These are phyloP conservation scores for Endoconidiophora polonica DNA, from an alignment of 2,329 filamentous ascomycete genomes.

Conservation along the genomic window DNA sequence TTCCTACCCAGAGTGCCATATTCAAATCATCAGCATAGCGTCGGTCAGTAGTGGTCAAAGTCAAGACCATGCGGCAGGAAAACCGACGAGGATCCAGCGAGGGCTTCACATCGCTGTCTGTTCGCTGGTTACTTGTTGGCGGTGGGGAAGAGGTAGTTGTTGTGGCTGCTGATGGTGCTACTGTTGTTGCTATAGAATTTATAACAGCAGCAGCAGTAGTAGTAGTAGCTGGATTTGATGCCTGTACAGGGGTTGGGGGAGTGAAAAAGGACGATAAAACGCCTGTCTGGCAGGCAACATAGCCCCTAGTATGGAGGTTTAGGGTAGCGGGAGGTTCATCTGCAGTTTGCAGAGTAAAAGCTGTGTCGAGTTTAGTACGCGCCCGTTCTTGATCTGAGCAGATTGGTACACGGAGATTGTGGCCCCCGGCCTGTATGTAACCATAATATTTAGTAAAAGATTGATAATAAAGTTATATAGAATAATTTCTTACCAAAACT, in stretches of 20 bases:
- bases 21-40: slow-evolving; percentile 32
- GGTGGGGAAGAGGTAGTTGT: too few relatives aligned
- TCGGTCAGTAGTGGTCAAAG: slow-evolving; percentile 33
- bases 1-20: slow-evolving; percentile 33
- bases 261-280: slow-evolving; percentile 25
- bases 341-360: slow-evolving; percentile 31
- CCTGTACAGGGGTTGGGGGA: slow-evolving; percentile 2
- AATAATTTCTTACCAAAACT: slow-evolving; percentile 26
- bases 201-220: too few relatives aligned
- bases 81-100: slow-evolving; percentile 26
- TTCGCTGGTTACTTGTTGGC: too few relatives aligned
- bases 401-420: slow-evolving; percentile 19
- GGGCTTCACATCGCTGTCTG: too few relatives aligned
- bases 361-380: slow-evolving; percentile 15
- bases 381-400: not conserved
- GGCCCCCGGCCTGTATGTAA: slow-evolving; percentile 24
- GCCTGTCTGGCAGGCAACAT: slow-evolving; percentile 29
- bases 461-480: slow-evolving; percentile 16
- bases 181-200: too few relatives aligned
- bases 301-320: slow-evolving; percentile 31
- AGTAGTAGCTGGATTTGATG: too few relatives aligned
- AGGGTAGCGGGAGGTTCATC: slow-evolving; percentile 30
- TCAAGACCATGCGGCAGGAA: slow-evolving; percentile 32
- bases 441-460: not conserved
- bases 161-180: too few relatives aligned